Evolutionary conservation across 176 grass and related monocot genomes (phyloP), one percentile per base, ranked within the genome.

Genomic region (Eremochloa ophiuroides): DNA sequence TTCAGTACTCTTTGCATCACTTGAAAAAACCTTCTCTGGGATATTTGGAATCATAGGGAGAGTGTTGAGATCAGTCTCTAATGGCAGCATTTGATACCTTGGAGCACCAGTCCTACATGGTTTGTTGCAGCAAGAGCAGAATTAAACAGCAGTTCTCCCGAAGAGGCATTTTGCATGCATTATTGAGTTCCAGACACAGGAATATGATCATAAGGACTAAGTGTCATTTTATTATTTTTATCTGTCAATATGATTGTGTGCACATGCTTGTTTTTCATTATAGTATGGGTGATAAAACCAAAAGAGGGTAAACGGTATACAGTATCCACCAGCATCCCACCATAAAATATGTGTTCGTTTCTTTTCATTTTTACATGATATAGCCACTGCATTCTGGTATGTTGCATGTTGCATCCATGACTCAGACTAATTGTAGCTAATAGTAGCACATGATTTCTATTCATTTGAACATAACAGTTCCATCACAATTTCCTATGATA

Each of bases 1-100:
- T 93, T 95, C 96, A 59, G 66, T 90, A 88, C 41, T 95, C 84
- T 91, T 95, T 1, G 73, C 76, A 2, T 88, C 74, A 5, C 74
- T 80, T 23, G 90, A 80, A 73, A 88, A 86, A 66, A 88, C 88
- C 82, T 91, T 95, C 76, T 91, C 96, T 20, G 91, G 93, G 37
- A 91, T 73, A 75, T 91, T 87, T 34, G 93, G 80, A 44, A 95
- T 83, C 38, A 90, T 30, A 20, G 96, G 96, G 3, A 98, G 92
- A 12, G 78, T 89, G 62, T 98, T 98, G 38, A 98, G 96, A 82
- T 98, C 93, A 73, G 96, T 98, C 84, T 98, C 92, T 66, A 91
- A 66, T 15, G 96, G 96, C 35, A 98, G 84, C 96, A 98, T 98
- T 88, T 98, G 96, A 76, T 98, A 98, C 80, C 91, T 91, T 44